phyloP scores from a whole-genome alignment of 768 basidiomycete species.

The Suillus americanus region DNA sequence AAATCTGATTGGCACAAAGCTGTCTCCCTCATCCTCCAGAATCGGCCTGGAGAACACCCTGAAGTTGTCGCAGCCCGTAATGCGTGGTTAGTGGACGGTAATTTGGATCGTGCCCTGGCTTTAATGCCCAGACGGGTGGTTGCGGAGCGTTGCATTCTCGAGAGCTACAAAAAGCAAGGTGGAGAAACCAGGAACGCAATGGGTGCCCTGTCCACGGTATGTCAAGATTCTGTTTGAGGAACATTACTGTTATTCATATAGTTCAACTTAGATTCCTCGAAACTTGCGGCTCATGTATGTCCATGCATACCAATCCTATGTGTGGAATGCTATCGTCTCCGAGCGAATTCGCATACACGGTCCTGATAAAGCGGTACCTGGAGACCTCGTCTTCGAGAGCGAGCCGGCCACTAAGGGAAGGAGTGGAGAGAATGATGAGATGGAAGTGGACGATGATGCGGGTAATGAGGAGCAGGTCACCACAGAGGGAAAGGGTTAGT shows the following conservation, averaged over 20 bases:
- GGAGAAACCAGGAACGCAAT: constrained; percentile 81
- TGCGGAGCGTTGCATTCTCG: constrained; percentile 90
- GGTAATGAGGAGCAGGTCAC: constrained; percentile 30
- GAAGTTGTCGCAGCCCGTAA: constrained; percentile 83
- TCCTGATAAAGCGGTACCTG: constrained; percentile 68
- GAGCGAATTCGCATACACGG: constrained; percentile 86
- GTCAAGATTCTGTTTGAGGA: neutral
- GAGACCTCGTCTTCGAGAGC: constrained; percentile 86
- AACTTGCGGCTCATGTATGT: constrained; percentile 97
- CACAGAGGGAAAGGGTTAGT: constrained; percentile 34
- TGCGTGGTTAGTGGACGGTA: constrained; percentile 83
- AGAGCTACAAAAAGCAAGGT: constrained; percentile 81
- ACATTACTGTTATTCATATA: constrained; percentile 6
- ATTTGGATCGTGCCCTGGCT: constrained; percentile 78
- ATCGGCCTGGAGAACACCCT: constrained; percentile 88
- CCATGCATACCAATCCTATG: constrained; percentile 97
- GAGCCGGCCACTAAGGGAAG: constrained; percentile 17
- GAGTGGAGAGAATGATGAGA: constrained; percentile 18
- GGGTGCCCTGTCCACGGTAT: constrained; percentile 82
- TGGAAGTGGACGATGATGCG: constrained; percentile 33
- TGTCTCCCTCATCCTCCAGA: constrained; percentile 75
- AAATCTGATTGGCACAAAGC: constrained; percentile 91
- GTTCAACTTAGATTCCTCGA: constrained; percentile 75
- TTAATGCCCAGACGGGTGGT: constrained; percentile 90
- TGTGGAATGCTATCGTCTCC: constrained; percentile 97